Base-by-base conservation (phyloP, 352 stramenopile genomes). In the Pythium dissotocum region DNA sequence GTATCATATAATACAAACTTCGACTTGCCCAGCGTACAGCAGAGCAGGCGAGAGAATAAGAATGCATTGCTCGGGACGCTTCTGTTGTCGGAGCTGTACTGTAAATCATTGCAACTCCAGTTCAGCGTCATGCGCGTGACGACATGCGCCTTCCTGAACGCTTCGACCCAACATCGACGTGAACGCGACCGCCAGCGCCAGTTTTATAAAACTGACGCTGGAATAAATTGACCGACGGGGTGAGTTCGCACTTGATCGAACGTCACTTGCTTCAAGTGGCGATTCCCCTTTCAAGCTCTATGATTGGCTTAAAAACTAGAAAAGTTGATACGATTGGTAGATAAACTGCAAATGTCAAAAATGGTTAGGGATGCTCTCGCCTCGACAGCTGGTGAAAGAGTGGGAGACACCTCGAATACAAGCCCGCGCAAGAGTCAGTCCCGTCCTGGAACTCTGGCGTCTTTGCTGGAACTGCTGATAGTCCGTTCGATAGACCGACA, bases 371-470 rank as follows among this genome's bases (percentile, higher is more conserved):
- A 44, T 44, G 36, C 8, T 7, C 4, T 12, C 10, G 7, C 16
- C 36, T 16, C 36, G 21, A 24, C 52, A n/a, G 18, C 16, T 38
- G 18, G 51, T 10, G 51, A 53, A 14, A 63, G 28, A 65, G 60
- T 65, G 60, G 60, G 52, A 67, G 9, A 9, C 26, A 38, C 32
- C 40, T 46, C 56, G 9, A 59, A 48, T 63, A 61, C 30, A 36
- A 53, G 58, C 52, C 49, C 12, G 44, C 44, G 26, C 40, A 67
- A 63, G 42, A 63, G 55, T 63, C 54, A 70, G 63, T 70, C 44
- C 42, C 2, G 46, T 38, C 36, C 33, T 36, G 36, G 36, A 44
- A 44, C 36, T 44, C 36, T 44, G 36, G 36, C 36, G 36, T 44
- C 36, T 12, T 10, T 5, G 16, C 36, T 44, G 36, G 36, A 44